phyloP scores from a whole-genome alignment of 768 basidiomycete genomes.

The Phylloporus rhodoxanthus region DNA sequence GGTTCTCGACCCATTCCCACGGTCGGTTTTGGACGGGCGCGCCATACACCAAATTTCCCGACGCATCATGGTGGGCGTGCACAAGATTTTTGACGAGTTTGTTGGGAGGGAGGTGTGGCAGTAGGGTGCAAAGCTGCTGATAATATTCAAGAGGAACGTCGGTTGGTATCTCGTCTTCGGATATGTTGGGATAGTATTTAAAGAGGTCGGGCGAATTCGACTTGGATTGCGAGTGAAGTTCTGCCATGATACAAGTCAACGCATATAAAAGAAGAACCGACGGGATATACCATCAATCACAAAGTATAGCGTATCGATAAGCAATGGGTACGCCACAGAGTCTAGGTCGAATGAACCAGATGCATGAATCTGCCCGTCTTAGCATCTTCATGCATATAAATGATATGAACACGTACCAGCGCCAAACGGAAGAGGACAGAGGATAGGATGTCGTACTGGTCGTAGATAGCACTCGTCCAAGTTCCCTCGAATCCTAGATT shows the following conservation, averaged over 20 bases:
- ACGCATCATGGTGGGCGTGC: slow-evolving; percentile 50
- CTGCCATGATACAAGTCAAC: slow-evolving; percentile 31
- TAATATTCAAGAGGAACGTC: slow-evolving; percentile 53
- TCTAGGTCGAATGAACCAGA: slow-evolving; percentile 46
- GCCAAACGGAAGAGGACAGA: slow-evolving; percentile 43
- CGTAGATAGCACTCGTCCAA: slow-evolving; percentile 51
- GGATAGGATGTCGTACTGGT: slow-evolving; percentile 39
- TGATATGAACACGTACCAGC: slow-evolving; percentile 38
- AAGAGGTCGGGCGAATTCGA: slow-evolving; percentile 51
- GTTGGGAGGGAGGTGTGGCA: slow-evolving; percentile 49
- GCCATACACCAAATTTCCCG: slow-evolving; percentile 45
- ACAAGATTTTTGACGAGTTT: slow-evolving; percentile 52
- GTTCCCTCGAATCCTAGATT: slow-evolving; percentile 56
- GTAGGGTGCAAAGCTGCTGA: slow-evolving; percentile 50
- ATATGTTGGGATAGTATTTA: slow-evolving; percentile 52
- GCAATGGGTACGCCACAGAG: slow-evolving; percentile 53
- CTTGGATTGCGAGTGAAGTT: slow-evolving; percentile 58
- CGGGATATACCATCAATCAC: slow-evolving; percentile 59
- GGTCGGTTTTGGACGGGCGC: slow-evolving; percentile 63
- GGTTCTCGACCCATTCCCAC: slow-evolving; percentile 83
- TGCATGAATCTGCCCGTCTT: slow-evolving; percentile 44
- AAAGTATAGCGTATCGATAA: slow-evolving; percentile 71
- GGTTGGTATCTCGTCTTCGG: slow-evolving; percentile 46
- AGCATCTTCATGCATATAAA: slow-evolving; percentile 4
- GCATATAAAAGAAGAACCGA: no score